Evolutionary conservation across 805 yeast species (phyloP), one percentile per base, ranked within the genome.

Genomic region (Kuraishia piskuri): DNA sequence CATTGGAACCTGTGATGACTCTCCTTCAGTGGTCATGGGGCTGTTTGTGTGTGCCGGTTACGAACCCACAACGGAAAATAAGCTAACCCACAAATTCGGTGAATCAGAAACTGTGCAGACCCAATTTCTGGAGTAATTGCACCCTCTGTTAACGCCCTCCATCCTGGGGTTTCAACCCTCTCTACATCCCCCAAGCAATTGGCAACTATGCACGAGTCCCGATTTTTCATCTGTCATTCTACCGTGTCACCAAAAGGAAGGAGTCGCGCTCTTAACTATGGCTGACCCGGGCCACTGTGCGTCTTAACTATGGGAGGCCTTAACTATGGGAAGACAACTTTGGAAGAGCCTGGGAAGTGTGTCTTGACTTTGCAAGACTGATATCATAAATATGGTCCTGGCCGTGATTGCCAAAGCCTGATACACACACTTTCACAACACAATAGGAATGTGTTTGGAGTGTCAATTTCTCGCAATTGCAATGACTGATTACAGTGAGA

Each of bases 1-100:
- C 36, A 63, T 58, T 47, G 49, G 49, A 66, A 67, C 66, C 10
- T 52, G n/a, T 17, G 36, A 31, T 31, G 40, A 31, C 20, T 50
- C 52, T 45, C 45, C 46, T n/a, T 48, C 23, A 49, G 25, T 21
- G 47, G 23, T 49, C 36, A 45, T 36, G 26, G 26, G 36, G 49
- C n/a, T n/a, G n/a, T n/a, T n/a, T n/a, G n/a, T n/a, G n/a, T n/a
- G n/a, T n/a, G 20, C n/a, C 23, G 31, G 20, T n/a, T 17, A 22
- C 20, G 22, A 26, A 26, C 25, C 25, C 25, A 47, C 24, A 24
- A 23, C n/a, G n/a, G 14, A 31, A 31, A 31, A 31, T 7, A n/a
- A 31, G 17, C 9, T n/a, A n/a, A 3, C 40, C 40, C 17, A 31
- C 40, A 12, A 31, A 31, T 31, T 31, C 40, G 14, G 40, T n/a